phyloP scores from a whole-genome alignment of 805 yeast genomes.

The Teunomyces tritomae region DNA sequence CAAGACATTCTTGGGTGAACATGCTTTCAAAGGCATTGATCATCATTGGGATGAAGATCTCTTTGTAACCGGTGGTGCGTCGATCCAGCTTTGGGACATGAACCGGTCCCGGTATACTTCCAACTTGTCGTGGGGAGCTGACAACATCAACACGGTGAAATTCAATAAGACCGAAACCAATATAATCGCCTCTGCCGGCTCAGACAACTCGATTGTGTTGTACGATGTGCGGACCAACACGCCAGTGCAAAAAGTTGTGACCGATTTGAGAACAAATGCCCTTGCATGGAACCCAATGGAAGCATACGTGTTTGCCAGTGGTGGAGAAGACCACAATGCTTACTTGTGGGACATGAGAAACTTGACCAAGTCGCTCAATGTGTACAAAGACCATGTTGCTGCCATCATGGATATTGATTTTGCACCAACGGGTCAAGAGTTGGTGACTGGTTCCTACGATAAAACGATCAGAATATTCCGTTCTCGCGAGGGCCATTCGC shows the following conservation, averaged over 20 bases:
- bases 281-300: conserved; percentile 98
- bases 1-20: conserved; percentile 80
- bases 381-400: conserved; percentile 92
- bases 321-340: conserved; percentile 90
- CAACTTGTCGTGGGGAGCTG: conserved; percentile 94
- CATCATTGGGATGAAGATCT: conserved; percentile 71
- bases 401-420: conserved; percentile 95
- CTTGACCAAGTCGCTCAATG: conserved; percentile 73
- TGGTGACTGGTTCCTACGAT: conserved; percentile 94
- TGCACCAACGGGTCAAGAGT: conserved; percentile 94
- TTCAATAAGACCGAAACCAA: conserved; percentile 91
- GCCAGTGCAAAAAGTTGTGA: conserved; percentile 88
- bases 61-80: conserved; percentile 91
- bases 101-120: conserved; percentile 74
- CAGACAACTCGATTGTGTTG: conserved; percentile 85
- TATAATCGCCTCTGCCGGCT: conserved; percentile 76
- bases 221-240: conserved; percentile 89
- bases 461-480: conserved; percentile 83
- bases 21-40: conserved; percentile 81
- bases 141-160: conserved; percentile 75
- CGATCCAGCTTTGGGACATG: conserved; percentile 89
- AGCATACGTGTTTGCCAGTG: conserved; percentile 89
- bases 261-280: conserved; percentile 78
- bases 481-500: conserved; percentile 79
- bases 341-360: conserved; percentile 97